Conservation (phyloP, 2,329 filamentous ascomycete genomes). For the Ascochyta pisi region DNA sequence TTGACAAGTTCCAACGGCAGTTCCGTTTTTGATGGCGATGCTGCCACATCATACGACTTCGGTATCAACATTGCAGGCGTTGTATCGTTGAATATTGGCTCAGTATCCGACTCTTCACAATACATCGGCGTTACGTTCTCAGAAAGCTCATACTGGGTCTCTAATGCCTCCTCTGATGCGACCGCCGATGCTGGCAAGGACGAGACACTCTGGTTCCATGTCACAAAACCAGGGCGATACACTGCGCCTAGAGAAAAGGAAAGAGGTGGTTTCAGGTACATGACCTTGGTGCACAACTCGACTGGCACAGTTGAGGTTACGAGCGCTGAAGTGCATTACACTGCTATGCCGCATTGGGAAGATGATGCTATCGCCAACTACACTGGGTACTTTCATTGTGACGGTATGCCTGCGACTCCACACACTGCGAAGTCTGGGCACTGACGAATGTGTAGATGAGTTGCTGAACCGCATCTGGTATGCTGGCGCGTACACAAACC, state of each 20-base stretch:
- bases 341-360: constrained; percentile 53
- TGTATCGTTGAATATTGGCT: constrained; percentile 46
- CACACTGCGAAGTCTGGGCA: no score
- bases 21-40: constrained; percentile 44
- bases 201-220: constrained; percentile 57
- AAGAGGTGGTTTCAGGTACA: constrained; percentile 56
- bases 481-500: constrained; percentile 51
- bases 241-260: constrained; percentile 52
- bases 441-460: constrained; percentile 42
- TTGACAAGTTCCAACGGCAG: constrained; percentile 39
- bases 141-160: constrained; percentile 58
- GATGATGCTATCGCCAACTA: constrained; percentile 48
- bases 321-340: constrained; percentile 52
- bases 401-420: constrained; percentile 35
- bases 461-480: constrained; percentile 55
- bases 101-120: constrained; percentile 43
- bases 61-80: constrained; percentile 53
- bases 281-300: constrained; percentile 55
- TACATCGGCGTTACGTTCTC: constrained; percentile 54
- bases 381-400: constrained; percentile 53
- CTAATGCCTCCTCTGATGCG: constrained; percentile 54
- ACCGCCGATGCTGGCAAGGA: constrained; percentile 57
- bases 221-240: constrained; percentile 50
- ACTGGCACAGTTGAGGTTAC: constrained; percentile 51
- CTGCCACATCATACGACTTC: constrained; percentile 53